phyloP scores from a whole-genome alignment of 805 yeast species.

The Saturnispora bothae region DNA sequence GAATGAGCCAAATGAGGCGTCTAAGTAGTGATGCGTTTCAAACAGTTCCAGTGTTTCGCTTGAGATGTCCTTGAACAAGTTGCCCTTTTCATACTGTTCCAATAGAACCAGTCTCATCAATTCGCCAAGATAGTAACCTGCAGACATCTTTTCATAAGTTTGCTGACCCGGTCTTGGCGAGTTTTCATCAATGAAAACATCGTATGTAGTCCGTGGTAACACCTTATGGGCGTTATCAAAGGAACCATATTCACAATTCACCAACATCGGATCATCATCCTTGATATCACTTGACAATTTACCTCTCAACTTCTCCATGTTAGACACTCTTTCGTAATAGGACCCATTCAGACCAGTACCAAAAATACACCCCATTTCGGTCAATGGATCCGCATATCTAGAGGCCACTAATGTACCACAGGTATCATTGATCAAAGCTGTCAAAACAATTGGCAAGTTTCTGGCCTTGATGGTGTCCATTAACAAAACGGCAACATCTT shows the following conservation, averaged over 20 bases:
- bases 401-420: constrained; percentile 97
- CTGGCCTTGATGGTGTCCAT: constrained; percentile 60
- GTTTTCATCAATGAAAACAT: constrained; percentile 66
- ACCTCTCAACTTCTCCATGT: constrained; percentile 81
- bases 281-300: constrained; percentile 55
- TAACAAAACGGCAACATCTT: constrained; percentile 87
- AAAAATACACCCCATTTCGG: constrained; percentile 94
- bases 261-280: constrained; percentile 73
- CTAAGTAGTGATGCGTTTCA: constrained; percentile 61
- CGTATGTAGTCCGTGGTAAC: constrained; percentile 87
- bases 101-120: constrained; percentile 70
- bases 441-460: constrained; percentile 74
- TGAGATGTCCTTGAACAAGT: constrained; percentile 46
- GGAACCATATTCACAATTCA: constrained; percentile 98
- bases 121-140: constrained; percentile 96
- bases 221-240: constrained; percentile 85
- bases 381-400: constrained; percentile 79
- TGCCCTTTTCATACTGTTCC: constrained; percentile 57
- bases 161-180: constrained; percentile 98
- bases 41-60: constrained; percentile 52
- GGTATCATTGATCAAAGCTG: constrained; percentile 94
- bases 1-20: constrained; percentile 79
- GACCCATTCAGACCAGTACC: constrained; percentile 99
- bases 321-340: constrained; percentile 68
- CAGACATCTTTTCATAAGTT: constrained; percentile 94